Conservation (phyloP, 106 monocot species). For the Dioscorea alata region DNA sequence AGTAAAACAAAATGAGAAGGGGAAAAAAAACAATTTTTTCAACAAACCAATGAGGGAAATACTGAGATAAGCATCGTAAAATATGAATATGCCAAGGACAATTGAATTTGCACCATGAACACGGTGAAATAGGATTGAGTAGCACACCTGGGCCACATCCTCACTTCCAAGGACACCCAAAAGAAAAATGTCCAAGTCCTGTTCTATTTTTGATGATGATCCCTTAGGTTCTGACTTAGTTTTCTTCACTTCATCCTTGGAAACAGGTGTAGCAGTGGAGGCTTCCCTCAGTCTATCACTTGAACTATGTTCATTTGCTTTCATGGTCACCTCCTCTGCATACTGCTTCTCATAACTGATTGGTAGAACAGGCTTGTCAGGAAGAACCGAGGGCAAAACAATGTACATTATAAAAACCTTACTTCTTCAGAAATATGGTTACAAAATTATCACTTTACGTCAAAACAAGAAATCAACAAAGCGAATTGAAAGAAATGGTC, state of each 20-base stretch:
- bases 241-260: slow-evolving; percentile 26
- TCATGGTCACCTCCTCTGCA: slow-evolving; percentile 48
- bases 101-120: too few species aligned
- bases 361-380: background rate
- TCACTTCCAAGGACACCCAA: slow-evolving; percentile 83
- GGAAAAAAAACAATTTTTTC: background rate
- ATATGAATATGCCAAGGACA: too few species aligned
- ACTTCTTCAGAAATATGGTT: too few species aligned
- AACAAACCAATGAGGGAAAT: background rate
- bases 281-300: slow-evolving; percentile 30
- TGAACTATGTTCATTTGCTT: slow-evolving; percentile 27
- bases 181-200: slow-evolving; percentile 93
- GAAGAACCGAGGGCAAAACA: too few species aligned
- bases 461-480: too few species aligned
- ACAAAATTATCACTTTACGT: too few species aligned
- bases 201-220: slow-evolving; percentile 57
- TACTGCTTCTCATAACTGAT: slow-evolving; percentile 73
- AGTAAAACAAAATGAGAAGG: background rate
- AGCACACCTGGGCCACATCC: slow-evolving; percentile 70
- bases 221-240: slow-evolving; percentile 49
- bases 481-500: too few species aligned
- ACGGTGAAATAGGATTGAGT: too few species aligned
- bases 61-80: background rate
- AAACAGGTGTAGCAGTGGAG: slow-evolving; percentile 10
- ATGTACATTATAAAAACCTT: too few species aligned